Evolutionary conservation across 2,329 filamentous ascomycete genomes (phyloP).

Genomic region (Fusarium setosum): DNA sequence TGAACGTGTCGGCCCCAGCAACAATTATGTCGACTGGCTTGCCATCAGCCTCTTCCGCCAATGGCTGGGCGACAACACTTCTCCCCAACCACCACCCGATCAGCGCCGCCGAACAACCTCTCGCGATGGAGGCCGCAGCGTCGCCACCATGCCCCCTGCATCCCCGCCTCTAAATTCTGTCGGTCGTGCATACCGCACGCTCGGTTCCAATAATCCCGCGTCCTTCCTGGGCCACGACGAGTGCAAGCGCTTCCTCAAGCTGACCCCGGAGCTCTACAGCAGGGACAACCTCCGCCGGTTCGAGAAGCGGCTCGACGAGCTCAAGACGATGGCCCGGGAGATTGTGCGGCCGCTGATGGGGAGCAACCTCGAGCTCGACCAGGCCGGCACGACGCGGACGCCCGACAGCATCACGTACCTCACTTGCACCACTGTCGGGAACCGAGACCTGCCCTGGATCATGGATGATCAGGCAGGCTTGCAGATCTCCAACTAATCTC

Average conservation of each 20-base stretch:
- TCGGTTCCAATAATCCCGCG: conserved; percentile 70
- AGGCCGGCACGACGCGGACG: conserved; percentile 56
- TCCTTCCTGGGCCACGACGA: conserved; percentile 86
- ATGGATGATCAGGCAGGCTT: conserved; percentile 46
- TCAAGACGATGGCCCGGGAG: conserved; percentile 86
- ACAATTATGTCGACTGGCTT: conserved; percentile 89
- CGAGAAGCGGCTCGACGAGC: conserved; percentile 87
- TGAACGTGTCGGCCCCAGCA: conserved; percentile 83
- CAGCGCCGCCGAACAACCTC: conserved; percentile 42
- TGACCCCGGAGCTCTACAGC: conserved; percentile 84
- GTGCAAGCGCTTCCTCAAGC: conserved; percentile 89
- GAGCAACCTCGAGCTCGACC: conserved; percentile 84
- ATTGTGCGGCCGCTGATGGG: conserved; percentile 87
- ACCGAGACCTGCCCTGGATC: conserved; percentile 63
- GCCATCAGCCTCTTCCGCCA: conserved; percentile 89
- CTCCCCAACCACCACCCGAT: conserved; percentile 62
- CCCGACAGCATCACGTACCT: conserved; percentile 60
- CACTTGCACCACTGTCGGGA: conserved; percentile 61
- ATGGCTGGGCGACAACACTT: conserved; percentile 92
- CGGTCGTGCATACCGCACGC: conserved; percentile 80
- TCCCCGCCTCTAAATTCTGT: conserved; percentile 65
- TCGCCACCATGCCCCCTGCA: conserved; percentile 50
- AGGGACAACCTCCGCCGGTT: conserved; percentile 88
- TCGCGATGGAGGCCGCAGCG: conserved; percentile 45
- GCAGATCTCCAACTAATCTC: conserved; percentile 19